Conservation (phyloP, 768 basidiomycete genomes). For the Termitomyces sp. region DNA sequence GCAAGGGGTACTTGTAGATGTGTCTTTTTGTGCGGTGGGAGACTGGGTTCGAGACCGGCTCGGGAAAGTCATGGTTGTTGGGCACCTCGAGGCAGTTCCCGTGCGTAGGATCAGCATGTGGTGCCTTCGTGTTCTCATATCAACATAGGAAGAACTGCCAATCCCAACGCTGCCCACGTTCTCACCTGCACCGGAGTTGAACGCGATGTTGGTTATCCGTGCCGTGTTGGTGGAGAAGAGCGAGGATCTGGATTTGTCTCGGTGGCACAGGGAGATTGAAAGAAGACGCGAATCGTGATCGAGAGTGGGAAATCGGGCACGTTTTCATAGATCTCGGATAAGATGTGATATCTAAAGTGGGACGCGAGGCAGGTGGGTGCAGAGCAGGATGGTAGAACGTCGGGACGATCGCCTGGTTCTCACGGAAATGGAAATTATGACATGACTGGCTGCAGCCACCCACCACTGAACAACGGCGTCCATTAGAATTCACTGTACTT, state of each 20-base stretch:
- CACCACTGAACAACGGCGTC: conserved; percentile 8
- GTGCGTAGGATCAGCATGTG: conserved; percentile 1
- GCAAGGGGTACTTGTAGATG: conserved; percentile 52
- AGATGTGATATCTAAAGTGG: conserved; percentile 16
- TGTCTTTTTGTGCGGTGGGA: conserved; percentile 40
- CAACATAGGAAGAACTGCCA: conserved; percentile 24
- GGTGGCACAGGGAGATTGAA: conserved; percentile 35
- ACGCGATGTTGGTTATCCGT: conserved; percentile 42
- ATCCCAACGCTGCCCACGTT: conserved; percentile 38
- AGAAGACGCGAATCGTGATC: conserved; percentile 3
- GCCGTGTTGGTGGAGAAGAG: conserved; percentile 46
- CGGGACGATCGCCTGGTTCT: conserved; percentile 10
- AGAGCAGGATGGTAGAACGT: neutral
- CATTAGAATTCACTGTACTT: too few species aligned
- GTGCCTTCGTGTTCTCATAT: conserved; percentile 4
- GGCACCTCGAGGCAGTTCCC: conserved; percentile 43
- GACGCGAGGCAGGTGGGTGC: too few species aligned
- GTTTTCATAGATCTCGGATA: conserved; percentile 22
- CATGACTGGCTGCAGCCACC: conserved; percentile 17
- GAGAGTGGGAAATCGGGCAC: conserved; percentile 11
- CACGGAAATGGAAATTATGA: conserved; percentile 29
- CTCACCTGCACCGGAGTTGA: conserved; percentile 31
- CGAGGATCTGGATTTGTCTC: conserved; percentile 39
- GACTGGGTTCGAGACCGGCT: conserved; percentile 51
- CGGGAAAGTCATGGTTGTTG: conserved; percentile 46